Evolutionary conservation across 495 filamentous ascomycete species (phyloP), one percentile per base, ranked within the genome.

Genomic region (Penicillium fimorum): DNA sequence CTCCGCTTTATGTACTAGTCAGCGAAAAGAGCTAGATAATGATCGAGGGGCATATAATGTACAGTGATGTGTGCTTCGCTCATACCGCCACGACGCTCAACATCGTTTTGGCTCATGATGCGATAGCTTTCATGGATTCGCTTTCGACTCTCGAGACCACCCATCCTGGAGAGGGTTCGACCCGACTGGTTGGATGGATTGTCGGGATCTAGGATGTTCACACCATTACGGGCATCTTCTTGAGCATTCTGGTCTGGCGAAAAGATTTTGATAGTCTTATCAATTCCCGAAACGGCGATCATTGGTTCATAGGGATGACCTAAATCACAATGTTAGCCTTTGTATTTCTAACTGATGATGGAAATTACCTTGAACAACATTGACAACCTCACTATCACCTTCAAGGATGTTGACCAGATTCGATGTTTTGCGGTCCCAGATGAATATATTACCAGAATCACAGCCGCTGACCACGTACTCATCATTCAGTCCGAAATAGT

Each of bases 261-360:
- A 73, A 90, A 91, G 24, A 91, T 84, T 58, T 90, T 90, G 72
- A 91, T 83, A 2, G 87, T 90, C 38, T 84, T 81, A 59, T 90
- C 87, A 32, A 91, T 90, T 17, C 87, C 87, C 0, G 84, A 87
- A 9, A 82, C 84, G 2, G 87, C 87, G 30, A 91, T 71, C 44
- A 82, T 81, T 1, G 87, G 86, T 60, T 90, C 87, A 63, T 87
- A 87, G 1, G 87, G 87, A 59, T 90, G 87, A 6, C 84, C 86
- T 62, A 35, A 2, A 29, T 32, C 7, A 22, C 5, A 5, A 37
- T 32, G 17, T 56, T 40, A 53, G 30, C 22, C 2, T 25, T 12
- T 17, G 6, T 32, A 3, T 18, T 44, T 24, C 29, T 5, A 29
- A 0, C n/a, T 2, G 18, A 4, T 38, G 25, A 49, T 42, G 5